These are phyloP conservation scores for Phytophthora aleatoria DNA, from an alignment of 352 stramenopile species.

Conservation along the genomic window DNA sequence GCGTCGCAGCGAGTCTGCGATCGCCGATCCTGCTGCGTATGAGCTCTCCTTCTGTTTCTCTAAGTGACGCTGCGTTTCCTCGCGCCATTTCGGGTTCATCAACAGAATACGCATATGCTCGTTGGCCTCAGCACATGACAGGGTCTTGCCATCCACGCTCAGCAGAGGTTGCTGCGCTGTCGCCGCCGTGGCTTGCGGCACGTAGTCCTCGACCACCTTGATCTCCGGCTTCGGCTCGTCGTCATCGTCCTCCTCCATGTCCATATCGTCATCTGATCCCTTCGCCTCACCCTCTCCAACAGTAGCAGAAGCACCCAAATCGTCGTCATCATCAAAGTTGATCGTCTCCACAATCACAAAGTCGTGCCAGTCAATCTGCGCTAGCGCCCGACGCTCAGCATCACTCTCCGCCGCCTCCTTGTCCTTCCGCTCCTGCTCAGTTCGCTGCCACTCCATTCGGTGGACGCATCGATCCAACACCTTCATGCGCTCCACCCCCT, in stretches of 20 bases:
- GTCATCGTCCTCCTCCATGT: slow-evolving; percentile 83
- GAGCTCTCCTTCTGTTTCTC: slow-evolving; percentile 97
- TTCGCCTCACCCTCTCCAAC: slow-evolving; percentile 36
- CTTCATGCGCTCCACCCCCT: slow-evolving; percentile 84
- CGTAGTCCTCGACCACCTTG: slow-evolving; percentile 89
- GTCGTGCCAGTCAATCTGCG: slow-evolving; percentile 98
- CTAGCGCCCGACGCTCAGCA: slow-evolving; percentile 69
- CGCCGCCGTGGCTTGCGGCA: slow-evolving; percentile 52
- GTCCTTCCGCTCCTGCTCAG: slow-evolving; percentile 75
- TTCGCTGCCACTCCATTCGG: slow-evolving; percentile 80
- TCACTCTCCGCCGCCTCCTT: slow-evolving; percentile 76
- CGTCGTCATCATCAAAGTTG: slow-evolving; percentile 93
- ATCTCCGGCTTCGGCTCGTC: slow-evolving; percentile 61
- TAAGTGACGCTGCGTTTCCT: slow-evolving; percentile 95
- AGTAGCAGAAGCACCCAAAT: slow-evolving; percentile 43
- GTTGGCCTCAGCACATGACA: slow-evolving; percentile 89
- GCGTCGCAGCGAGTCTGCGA: slow-evolving; percentile 93
- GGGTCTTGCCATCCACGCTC: slow-evolving; percentile 88
- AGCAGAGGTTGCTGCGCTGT: slow-evolving; percentile 54
- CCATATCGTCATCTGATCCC: slow-evolving; percentile 88
- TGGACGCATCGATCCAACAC: slow-evolving; percentile 88
- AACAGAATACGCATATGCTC: slow-evolving; percentile 99
- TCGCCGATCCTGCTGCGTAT: slow-evolving; percentile 93
- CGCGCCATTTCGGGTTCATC: slow-evolving; percentile 98
- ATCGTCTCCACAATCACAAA: slow-evolving; percentile 99